A percentile compares a stretch with the other conserved stretches of the same genome.
These are phyloP conservation scores for Clausena lansium DNA, from an alignment of 345 rosid species.

Conservation along the genomic window DNA sequence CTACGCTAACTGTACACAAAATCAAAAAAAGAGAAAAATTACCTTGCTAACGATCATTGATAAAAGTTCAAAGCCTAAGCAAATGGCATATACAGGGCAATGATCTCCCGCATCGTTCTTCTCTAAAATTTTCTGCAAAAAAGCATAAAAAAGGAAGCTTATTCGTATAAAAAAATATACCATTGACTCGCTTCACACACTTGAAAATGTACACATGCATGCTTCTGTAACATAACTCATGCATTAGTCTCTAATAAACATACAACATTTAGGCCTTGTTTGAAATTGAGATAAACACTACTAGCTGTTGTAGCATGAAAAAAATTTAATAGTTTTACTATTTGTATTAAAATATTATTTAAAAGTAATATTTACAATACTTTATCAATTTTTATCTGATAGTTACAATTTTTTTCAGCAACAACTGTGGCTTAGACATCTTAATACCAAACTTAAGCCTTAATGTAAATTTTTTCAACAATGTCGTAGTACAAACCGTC, in stretches of 20 bases:
- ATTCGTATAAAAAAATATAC: too few relatives aligned
- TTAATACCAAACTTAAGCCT: too few relatives aligned
- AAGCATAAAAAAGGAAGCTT: background rate
- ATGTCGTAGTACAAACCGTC: conserved; percentile 54
- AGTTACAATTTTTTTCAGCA: too few relatives aligned
- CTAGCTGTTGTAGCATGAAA: too few relatives aligned
- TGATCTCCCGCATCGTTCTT: conserved; percentile 76
- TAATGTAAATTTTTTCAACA: conserved; percentile 33
- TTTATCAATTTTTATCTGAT: too few relatives aligned
- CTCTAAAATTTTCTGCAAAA: conserved; percentile 60
- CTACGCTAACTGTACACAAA: background rate
- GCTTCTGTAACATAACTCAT: too few relatives aligned
- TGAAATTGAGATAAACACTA: background rate
- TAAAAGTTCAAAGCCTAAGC: conserved; percentile 83
- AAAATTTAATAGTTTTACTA: too few relatives aligned
- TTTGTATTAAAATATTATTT: too few relatives aligned
- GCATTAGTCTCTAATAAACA: too few relatives aligned
- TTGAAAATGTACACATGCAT: background rate
- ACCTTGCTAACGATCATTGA: conserved; percentile 86
- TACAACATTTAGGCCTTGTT: too few relatives aligned
- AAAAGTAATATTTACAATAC: too few relatives aligned
- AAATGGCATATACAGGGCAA: conserved; percentile 74
- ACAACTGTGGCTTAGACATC: background rate
- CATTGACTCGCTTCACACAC: background rate
- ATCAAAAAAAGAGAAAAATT: background rate